phyloP scores from a whole-genome alignment of 129 eudicot genomes.

The Helichrysum umbraculigerum region DNA sequence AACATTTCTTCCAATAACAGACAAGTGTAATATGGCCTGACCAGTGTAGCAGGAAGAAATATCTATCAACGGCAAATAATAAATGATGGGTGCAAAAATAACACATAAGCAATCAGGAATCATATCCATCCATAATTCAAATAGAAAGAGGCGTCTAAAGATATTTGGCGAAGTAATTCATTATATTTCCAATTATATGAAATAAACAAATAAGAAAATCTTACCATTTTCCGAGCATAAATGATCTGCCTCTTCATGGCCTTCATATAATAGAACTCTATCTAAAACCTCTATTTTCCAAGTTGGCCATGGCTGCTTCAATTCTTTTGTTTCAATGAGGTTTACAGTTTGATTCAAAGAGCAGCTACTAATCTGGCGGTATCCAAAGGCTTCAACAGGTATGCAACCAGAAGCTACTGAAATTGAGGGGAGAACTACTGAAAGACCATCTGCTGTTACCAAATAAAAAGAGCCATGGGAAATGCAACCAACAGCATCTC shows the following conservation, averaged over 20 bases:
- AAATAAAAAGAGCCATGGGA: constrained; percentile 73
- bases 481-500: constrained; percentile 74
- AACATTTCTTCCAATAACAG: not conserved
- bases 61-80: not conserved
- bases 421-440: constrained; percentile 81
- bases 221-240: constrained; percentile 84
- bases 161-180: constrained; percentile 3
- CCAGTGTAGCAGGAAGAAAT: constrained; percentile 6
- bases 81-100: not conserved
- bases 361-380: constrained; percentile 34
- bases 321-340: constrained; percentile 40
- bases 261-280: constrained; percentile 82
- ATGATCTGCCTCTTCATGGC: constrained; percentile 84
- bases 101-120: constrained; percentile 26
- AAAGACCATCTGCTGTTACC: constrained; percentile 64
- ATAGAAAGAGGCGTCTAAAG: constrained; percentile 15
- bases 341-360: constrained; percentile 35
- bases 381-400: constrained; percentile 77
- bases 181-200: constrained; percentile 11
- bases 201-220: not conserved
- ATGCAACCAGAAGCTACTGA: constrained; percentile 62
- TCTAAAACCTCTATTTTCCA: constrained; percentile 90
- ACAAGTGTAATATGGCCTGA: not conserved
- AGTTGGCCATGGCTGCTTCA: constrained; percentile 57
- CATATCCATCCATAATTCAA: constrained; percentile 21